phyloP scores from a whole-genome alignment of 176 grass and related monocot genomes.

The Musa schizocarpa region DNA sequence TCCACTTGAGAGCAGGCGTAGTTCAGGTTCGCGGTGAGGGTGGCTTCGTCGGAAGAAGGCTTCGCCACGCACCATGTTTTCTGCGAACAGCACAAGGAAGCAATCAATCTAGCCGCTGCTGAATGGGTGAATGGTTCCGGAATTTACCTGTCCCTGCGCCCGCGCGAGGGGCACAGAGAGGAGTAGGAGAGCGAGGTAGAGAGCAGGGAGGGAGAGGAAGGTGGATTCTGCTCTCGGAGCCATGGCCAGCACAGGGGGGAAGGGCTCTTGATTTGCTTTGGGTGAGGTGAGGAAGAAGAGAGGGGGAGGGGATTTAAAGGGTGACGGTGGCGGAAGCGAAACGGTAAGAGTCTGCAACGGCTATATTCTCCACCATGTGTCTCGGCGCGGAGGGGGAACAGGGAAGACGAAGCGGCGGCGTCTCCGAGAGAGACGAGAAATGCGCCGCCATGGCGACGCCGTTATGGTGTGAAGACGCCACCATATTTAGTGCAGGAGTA shows the following conservation, averaged over 20 bases:
- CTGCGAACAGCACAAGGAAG: slow-evolving; percentile 12
- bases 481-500: no score
- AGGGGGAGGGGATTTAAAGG: not conserved
- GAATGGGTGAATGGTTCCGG: no score
- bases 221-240: no score
- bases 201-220: no score
- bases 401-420: no score
- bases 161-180: not conserved
- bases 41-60: slow-evolving; percentile 22
- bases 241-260: no score
- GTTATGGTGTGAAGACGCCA: no score
- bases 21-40: slow-evolving; percentile 15
- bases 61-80: slow-evolving; percentile 43
- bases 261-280: not conserved
- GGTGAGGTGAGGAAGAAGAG: not conserved
- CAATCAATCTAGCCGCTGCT: not conserved
- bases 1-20: slow-evolving; percentile 20
- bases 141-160: not conserved
- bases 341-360: not conserved
- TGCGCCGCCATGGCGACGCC: no score
- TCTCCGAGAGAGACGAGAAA: no score
- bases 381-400: not conserved
- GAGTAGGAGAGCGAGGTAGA: not conserved
- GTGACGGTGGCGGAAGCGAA: not conserved
- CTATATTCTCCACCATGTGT: not conserved